A percentile compares a stretch with the other conserved stretches of the same genome.
Evolutionary conservation across 108 stramenopile species (phyloP).

Genomic region (Cyclotella baltica): DNA sequence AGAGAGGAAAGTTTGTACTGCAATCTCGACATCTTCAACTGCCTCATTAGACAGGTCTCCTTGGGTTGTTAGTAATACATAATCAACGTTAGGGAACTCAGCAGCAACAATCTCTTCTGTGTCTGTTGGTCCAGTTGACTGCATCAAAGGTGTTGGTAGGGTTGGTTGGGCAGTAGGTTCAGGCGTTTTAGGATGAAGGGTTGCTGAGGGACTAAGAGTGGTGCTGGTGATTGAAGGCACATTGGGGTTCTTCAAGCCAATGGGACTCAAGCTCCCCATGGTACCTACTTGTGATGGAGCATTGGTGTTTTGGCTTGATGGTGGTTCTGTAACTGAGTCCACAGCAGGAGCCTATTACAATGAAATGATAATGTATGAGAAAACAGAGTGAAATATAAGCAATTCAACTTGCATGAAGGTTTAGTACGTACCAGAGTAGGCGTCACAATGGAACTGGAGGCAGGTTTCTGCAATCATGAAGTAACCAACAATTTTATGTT

Average conservation of each 20-base stretch:
- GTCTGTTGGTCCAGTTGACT: background rate
- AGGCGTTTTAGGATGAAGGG: background rate
- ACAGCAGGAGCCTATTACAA: background rate
- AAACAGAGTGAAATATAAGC: too few relatives aligned
- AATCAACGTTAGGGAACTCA: conserved; percentile 14
- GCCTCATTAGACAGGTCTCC: conserved; percentile 20
- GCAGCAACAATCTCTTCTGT: background rate
- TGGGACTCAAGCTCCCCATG: conserved; percentile 6
- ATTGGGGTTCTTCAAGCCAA: background rate
- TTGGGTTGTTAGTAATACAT: conserved; percentile 11
- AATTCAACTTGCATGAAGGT: too few relatives aligned
- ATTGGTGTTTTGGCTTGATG: background rate
- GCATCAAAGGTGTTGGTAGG: background rate
- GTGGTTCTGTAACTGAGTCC: background rate
- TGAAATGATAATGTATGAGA: background rate
- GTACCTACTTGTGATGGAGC: background rate
- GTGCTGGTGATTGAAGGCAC: background rate
- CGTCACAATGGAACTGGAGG: too few relatives aligned
- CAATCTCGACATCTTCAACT: conserved; percentile 6
- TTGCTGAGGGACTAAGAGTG: background rate
- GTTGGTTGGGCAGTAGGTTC: conserved; percentile 3
- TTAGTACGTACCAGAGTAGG: too few relatives aligned
- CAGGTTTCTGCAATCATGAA: too few relatives aligned
- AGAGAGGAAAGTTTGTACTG: conserved; percentile 12
- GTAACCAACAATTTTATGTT: too few relatives aligned